Base-by-base conservation (phyloP, 805 yeast genomes). In the Jamesozyma spencerorum region DNA sequence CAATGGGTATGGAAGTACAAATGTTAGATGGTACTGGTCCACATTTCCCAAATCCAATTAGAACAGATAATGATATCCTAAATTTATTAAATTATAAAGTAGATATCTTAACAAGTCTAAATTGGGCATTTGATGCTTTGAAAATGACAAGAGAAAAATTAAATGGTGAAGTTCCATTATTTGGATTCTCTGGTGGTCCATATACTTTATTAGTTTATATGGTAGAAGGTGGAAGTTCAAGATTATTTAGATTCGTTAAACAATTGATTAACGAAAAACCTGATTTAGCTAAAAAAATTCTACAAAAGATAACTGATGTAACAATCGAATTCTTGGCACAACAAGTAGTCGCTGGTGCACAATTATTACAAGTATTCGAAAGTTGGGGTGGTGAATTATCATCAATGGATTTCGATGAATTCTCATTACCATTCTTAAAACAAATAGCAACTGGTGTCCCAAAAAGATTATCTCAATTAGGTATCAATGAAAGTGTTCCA, bases 301-400 rank as follows among this genome's bases (percentile, higher is more conserved):
- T 92, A 46, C 84, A 80, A 60, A 79, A 77, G 43, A 78, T 81
- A 47, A 82, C 97, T 18, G 90, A 85, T 46, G 86, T 84, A 22
- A 92, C 96, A 41, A 69, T 90, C 30, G 97, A 90, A 60, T 92
- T 90, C 57, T 71, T 92, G 55, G 94, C 95, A 3, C 84, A 81
- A 54, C 98, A 92, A 65, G 95, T 92, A 34, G 77, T 79, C 50
- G 98, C 98, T 1, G 98, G 98, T 51, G 97, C 97, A 28, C 98
- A 92, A 68, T 87, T 92, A 80, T 71, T 92, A 45, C 98, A 92
- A 65, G 87, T 92, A 28, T 92, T 92, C 58, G 98, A 92, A 59
- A 83, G 95, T 29, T 88, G 96, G 95, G 98, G 95, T 42, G 95
- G 97, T 38, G 97, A 92, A 65, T 71, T 92, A 43, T 92, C 95